Conservation (phyloP, 2,329 filamentous ascomycete species). For the Trichoderma sp. region DNA sequence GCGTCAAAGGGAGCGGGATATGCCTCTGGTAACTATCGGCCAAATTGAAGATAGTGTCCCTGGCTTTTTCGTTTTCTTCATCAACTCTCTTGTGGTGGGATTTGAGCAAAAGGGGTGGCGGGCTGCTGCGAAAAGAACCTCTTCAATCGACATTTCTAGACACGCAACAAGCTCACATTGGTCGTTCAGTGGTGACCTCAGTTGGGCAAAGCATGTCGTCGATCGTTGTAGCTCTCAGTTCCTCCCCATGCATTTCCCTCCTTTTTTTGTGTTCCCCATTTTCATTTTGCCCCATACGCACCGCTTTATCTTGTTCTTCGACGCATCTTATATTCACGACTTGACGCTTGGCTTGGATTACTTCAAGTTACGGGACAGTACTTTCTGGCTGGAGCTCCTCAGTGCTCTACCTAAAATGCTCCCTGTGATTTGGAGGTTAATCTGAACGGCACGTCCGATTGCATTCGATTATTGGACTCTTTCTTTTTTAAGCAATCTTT, state of each 20-base stretch:
- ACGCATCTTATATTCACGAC: slow-evolving; percentile 41
- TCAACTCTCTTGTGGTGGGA: slow-evolving; percentile 27
- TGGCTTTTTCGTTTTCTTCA: slow-evolving; percentile 26
- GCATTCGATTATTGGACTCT: slow-evolving; percentile 31
- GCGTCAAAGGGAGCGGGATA: slow-evolving; percentile 68
- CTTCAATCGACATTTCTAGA: slow-evolving; percentile 33
- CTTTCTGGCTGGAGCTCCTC: slow-evolving; percentile 11
- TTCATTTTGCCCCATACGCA: slow-evolving; percentile 36
- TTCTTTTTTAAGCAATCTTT: slow-evolving; percentile 24
- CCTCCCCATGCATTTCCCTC: slow-evolving; percentile 31
- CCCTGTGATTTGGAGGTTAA: slow-evolving; percentile 28
- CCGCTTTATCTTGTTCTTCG: slow-evolving; percentile 48
- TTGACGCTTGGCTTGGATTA: slow-evolving; percentile 45
- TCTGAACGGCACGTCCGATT: slow-evolving; percentile 47
- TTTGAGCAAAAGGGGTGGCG: slow-evolving; percentile 18
- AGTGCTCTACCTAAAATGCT: slow-evolving; percentile 18
- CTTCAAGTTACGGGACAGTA: slow-evolving; percentile 29
- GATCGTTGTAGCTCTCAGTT: slow-evolving; percentile 29
- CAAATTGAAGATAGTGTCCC: slow-evolving; percentile 35
- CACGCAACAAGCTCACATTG: slow-evolving; percentile 21
- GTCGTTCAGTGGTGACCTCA: neutral
- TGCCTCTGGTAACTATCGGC: slow-evolving; percentile 44
- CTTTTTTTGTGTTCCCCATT: slow-evolving; percentile 26
- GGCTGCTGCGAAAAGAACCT: slow-evolving; percentile 28
- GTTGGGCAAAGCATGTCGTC: slow-evolving; percentile 3